phyloP scores from a whole-genome alignment of 2,329 filamentous ascomycete species.

The Cladophialophora exuberans region DNA sequence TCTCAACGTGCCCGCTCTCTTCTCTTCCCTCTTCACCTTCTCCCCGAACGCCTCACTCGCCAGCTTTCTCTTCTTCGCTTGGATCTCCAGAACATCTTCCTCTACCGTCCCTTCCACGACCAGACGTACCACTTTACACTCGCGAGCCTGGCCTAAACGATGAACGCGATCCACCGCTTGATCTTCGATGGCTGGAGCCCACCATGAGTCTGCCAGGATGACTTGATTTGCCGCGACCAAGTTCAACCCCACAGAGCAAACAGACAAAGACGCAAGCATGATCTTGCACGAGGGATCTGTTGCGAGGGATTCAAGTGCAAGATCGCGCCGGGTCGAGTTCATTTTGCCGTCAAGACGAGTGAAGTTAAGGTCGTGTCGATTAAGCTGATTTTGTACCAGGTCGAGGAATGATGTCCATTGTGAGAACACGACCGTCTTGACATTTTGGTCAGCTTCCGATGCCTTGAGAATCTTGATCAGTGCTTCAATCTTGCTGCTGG shows the following conservation, averaged over 20 bases:
- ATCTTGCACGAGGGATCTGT: slow-evolving; percentile 69
- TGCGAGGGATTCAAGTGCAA: slow-evolving; percentile 69
- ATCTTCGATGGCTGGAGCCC: slow-evolving; percentile 90
- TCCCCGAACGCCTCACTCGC: slow-evolving; percentile 81
- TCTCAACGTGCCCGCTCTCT: slow-evolving; percentile 35
- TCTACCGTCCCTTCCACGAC: slow-evolving; percentile 82
- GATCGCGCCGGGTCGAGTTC: slow-evolving; percentile 70
- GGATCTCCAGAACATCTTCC: slow-evolving; percentile 76
- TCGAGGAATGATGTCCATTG: slow-evolving; percentile 81
- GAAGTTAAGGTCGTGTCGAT: slow-evolving; percentile 62
- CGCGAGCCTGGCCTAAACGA: slow-evolving; percentile 77
- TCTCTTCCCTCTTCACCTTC: slow-evolving; percentile 49
- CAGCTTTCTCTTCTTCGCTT: slow-evolving; percentile 76
- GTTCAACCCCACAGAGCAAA: slow-evolving; percentile 84
- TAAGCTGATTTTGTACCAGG: slow-evolving; percentile 71
- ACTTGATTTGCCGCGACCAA: slow-evolving; percentile 85
- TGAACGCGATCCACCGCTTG: slow-evolving; percentile 90
- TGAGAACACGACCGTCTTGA: slow-evolving; percentile 82
- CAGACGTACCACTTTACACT: slow-evolving; percentile 78
- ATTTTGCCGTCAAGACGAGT: slow-evolving; percentile 81
- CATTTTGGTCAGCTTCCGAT: slow-evolving; percentile 63
- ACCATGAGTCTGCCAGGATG: slow-evolving; percentile 83
- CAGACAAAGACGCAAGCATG: slow-evolving; percentile 78
- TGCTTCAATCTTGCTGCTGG: slow-evolving; percentile 82
- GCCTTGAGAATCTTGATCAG: slow-evolving; percentile 75